Evolutionary conservation across 1,284 basidiomycete genomes (phyloP).

Genomic region (Mycena citricolor): DNA sequence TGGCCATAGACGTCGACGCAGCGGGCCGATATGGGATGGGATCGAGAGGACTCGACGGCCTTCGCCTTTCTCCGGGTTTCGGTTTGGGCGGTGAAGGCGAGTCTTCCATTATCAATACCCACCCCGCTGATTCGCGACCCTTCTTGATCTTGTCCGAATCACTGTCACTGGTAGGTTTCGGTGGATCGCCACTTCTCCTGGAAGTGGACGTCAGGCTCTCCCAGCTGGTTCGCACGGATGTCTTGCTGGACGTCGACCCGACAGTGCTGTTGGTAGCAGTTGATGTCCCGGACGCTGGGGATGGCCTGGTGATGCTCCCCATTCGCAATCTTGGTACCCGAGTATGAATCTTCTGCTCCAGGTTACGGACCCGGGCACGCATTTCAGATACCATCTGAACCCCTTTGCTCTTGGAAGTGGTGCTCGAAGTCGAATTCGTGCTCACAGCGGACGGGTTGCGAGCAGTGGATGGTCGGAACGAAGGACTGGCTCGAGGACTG

Average conservation of each 20-base stretch:
- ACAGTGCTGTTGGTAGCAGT: constrained; percentile 33
- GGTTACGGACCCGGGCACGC: constrained; percentile 74
- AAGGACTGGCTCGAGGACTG: constrained; percentile 42
- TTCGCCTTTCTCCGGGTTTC: constrained; percentile 52
- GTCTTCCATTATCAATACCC: constrained; percentile 83
- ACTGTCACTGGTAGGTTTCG: constrained; percentile 41
- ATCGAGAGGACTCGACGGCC: constrained; percentile 58
- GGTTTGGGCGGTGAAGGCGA: constrained; percentile 68
- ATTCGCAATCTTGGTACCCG: constrained; percentile 78
- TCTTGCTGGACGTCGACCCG: constrained; percentile 33
- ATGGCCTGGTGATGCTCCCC: constrained; percentile 61
- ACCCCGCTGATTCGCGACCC: constrained; percentile 65
- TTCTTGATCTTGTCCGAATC: constrained; percentile 38
- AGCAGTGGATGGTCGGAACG: constrained; percentile 39
- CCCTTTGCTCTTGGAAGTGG: constrained; percentile 67
- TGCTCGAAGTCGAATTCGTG: constrained; percentile 43
- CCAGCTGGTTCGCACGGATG: constrained; percentile 41
- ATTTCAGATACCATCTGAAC: constrained; percentile 89
- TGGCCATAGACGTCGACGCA: constrained; percentile 38
- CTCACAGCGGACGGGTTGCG: constrained; percentile 45
- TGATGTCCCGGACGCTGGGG: constrained; percentile 37
- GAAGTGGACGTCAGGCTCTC: constrained; percentile 35
- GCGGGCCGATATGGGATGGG: constrained; percentile 41
- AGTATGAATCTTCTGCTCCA: constrained; percentile 83
- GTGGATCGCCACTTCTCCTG: constrained; percentile 40